Evolutionary conservation across 495 filamentous ascomycete species (phyloP).

Genomic region (Xylaria scruposa): DNA sequence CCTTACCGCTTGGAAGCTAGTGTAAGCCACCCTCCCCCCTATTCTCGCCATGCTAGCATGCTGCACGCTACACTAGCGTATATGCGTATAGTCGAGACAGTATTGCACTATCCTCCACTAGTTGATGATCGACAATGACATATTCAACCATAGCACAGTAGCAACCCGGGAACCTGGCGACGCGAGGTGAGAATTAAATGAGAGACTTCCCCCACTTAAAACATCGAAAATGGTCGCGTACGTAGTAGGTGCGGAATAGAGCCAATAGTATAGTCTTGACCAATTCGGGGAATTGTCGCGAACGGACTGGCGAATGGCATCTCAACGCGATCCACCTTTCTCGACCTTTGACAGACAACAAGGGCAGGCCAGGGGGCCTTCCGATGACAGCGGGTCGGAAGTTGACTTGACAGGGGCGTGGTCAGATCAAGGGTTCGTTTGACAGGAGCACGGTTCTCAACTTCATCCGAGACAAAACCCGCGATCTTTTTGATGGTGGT

Average conservation of each 20-base stretch:
- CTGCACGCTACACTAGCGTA: background rate
- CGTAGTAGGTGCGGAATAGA: background rate
- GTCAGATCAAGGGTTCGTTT: constrained; percentile 27
- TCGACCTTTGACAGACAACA: background rate
- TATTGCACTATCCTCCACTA: background rate
- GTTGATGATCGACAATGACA: constrained; percentile 11
- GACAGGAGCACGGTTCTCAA: constrained; percentile 26
- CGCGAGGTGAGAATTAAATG: too few species aligned
- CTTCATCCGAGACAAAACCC: constrained; percentile 16
- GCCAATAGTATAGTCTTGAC: constrained; percentile 15
- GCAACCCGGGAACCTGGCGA: constrained; percentile 26
- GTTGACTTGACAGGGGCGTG: constrained; percentile 23
- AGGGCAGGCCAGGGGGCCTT: constrained; percentile 18
- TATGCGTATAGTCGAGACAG: background rate
- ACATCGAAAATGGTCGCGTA: constrained; percentile 4
- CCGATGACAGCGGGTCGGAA: constrained; percentile 27
- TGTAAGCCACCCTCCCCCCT: constrained; percentile 2
- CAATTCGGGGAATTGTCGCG: constrained; percentile 28
- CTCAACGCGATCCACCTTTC: constrained; percentile 9
- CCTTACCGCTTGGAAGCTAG: background rate
- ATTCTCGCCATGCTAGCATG: constrained; percentile 8
- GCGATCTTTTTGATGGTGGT: background rate
- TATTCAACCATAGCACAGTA: constrained; percentile 14
- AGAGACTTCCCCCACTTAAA: too few species aligned
- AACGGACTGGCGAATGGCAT: constrained; percentile 17